These are phyloP conservation scores for Candida yuanshanica DNA, from an alignment of 805 yeast species.

Conservation along the genomic window DNA sequence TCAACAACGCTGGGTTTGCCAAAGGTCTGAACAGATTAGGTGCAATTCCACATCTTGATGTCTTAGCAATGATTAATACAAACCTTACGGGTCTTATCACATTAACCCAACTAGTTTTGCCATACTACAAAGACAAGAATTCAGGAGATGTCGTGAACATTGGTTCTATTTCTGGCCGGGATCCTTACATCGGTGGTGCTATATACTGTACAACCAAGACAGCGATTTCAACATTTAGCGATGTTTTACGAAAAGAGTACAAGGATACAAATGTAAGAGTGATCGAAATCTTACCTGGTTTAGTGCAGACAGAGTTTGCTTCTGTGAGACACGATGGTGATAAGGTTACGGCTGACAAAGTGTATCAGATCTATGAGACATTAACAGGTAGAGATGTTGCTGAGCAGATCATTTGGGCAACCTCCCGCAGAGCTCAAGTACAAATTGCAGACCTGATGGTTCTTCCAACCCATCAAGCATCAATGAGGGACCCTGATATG, in stretches of 20 bases:
- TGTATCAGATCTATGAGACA: constrained; percentile 48
- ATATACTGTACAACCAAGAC: constrained; percentile 72
- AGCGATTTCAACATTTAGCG: constrained; percentile 63
- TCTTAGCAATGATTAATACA: constrained; percentile 72
- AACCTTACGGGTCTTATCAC: constrained; percentile 82
- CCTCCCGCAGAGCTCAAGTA: constrained; percentile 47
- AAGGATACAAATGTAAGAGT: constrained; percentile 57
- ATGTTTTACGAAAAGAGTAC: constrained; percentile 66
- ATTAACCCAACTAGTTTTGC: constrained; percentile 69
- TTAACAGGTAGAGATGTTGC: constrained; percentile 51
- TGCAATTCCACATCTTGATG: constrained; percentile 51
- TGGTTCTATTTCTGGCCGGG: constrained; percentile 74
- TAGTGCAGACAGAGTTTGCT: constrained; percentile 59
- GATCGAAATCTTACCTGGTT: constrained; percentile 56
- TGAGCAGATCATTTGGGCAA: constrained; percentile 47
- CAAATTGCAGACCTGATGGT: constrained; percentile 68
- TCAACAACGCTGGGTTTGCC: constrained; percentile 76
- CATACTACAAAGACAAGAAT: constrained; percentile 61
- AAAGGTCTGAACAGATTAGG: constrained; percentile 77
- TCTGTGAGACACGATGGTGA: constrained; percentile 52
- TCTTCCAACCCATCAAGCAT: constrained; percentile 79
- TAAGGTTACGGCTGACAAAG: constrained; percentile 41
- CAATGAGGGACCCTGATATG: constrained; percentile 22
- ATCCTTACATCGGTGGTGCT: constrained; percentile 57
- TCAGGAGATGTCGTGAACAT: constrained; percentile 64